A percentile compares a stretch with the other conserved stretches of the same genome.
phyloP scores from a whole-genome alignment of 208 protist species.

The Leishmania tarentolae region DNA sequence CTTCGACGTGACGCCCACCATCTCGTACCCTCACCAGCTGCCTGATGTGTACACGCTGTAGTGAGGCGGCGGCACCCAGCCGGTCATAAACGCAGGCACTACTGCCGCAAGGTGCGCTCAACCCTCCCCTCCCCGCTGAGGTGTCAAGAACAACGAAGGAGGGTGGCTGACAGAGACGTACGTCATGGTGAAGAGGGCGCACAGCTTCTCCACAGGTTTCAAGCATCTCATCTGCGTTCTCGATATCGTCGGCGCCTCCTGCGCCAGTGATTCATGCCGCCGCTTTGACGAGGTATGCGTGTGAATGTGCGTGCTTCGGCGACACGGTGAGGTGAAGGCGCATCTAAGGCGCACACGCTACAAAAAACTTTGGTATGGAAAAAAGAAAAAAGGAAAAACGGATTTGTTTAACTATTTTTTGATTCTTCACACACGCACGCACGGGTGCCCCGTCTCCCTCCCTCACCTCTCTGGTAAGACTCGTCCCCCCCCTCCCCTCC shows the following conservation, averaged over 20 bases:
- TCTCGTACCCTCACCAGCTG: slow-evolving; percentile 93
- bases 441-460: neutral
- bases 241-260: neutral
- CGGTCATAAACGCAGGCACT: neutral
- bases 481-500: too few relatives aligned
- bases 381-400: too few relatives aligned
- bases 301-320: neutral
- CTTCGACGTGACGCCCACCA: slow-evolving; percentile 83
- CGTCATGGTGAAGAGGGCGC: neutral
- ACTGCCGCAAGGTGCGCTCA: too few relatives aligned
- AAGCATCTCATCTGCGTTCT: neutral
- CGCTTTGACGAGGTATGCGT: neutral
- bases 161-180: neutral
- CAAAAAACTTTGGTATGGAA: neutral
- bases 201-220: neutral
- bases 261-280: neutral
- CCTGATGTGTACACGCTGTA: slow-evolving; percentile 75
- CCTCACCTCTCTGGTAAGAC: neutral
- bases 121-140: too few relatives aligned
- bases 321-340: neutral
- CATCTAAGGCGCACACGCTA: neutral
- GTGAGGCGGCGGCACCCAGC: neutral
- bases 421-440: neutral
- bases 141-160: neutral
- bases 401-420: neutral